phyloP scores from a whole-genome alignment of 192 early-diverging fungal species.

The Coemansia javaensis region DNA sequence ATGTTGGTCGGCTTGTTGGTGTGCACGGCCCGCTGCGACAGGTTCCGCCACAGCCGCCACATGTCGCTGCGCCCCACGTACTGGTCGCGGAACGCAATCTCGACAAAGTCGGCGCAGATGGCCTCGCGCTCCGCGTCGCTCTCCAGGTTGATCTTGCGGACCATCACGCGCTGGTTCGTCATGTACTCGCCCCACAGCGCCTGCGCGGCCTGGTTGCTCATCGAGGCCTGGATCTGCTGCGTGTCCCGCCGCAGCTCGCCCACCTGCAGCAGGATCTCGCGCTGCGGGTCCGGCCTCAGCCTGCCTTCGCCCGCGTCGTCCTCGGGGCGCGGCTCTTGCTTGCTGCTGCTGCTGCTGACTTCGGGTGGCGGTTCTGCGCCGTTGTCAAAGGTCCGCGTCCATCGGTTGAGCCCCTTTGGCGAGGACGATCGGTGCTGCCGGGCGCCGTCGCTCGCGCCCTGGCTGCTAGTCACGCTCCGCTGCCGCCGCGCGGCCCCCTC shows the following conservation, averaged over 20 bases:
- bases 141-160: conserved; percentile 60
- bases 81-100: conserved; percentile 83
- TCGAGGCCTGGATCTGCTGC: conserved; percentile 34
- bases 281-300: conserved; percentile 16
- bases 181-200: conserved; percentile 41
- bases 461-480: no score
- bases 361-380: no score
- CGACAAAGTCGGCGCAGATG: conserved; percentile 75
- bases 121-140: conserved; percentile 30
- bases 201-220: conserved; percentile 20
- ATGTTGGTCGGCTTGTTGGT: conserved; percentile 68
- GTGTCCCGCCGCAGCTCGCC: conserved; percentile 41
- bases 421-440: no score
- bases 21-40: conserved; percentile 71
- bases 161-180: conserved; percentile 28
- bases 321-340: no score
- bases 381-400: conserved; percentile 1
- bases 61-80: conserved; percentile 90
- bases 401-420: background rate
- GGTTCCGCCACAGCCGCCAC: conserved; percentile 76
- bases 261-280: conserved; percentile 39
- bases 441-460: no score
- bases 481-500: no score
- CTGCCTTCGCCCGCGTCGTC: background rate
- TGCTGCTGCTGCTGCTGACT: background rate